These are phyloP conservation scores for Salix brachista DNA, from an alignment of 345 rosid species.

Conservation along the genomic window DNA sequence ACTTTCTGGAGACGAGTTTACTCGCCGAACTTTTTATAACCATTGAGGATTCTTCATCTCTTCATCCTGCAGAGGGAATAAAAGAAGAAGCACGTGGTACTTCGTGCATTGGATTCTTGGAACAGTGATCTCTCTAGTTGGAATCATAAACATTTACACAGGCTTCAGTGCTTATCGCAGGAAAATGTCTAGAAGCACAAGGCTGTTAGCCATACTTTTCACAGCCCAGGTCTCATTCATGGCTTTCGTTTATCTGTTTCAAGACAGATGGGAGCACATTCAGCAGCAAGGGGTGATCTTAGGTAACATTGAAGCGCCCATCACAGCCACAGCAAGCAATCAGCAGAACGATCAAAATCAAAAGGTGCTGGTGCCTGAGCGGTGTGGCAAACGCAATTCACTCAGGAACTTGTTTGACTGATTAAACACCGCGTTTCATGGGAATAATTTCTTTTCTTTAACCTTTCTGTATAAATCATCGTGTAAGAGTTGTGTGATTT, in stretches of 20 bases:
- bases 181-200: conserved; percentile 46
- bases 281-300: conserved; percentile 47
- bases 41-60: not conserved
- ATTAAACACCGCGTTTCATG: not conserved
- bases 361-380: conserved; percentile 29
- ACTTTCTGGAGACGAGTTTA: too few relatives aligned
- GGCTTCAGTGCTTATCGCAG: conserved; percentile 65
- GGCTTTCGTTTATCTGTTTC: conserved; percentile 65
- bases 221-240: conserved; percentile 59
- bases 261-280: conserved; percentile 80
- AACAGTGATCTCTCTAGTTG: conserved; percentile 51
- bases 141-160: conserved; percentile 72
- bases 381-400: conserved; percentile 65
- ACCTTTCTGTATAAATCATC: not conserved
- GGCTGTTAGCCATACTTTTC: conserved; percentile 69
- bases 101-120: conserved; percentile 78
- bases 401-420: conserved; percentile 65
- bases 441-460: not conserved
- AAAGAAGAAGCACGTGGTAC: conserved; percentile 67
- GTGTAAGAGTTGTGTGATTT: not conserved
- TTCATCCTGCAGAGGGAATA: conserved; percentile 52
- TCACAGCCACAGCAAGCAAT: not conserved
- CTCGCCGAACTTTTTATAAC: not conserved
- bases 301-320: conserved; percentile 17
- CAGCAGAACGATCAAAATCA: conserved; percentile 1